A percentile compares a stretch with the other conserved stretches of the same genome.
Evolutionary conservation across 2,329 filamentous ascomycete species (phyloP).

Genomic region (Aspergillus latus): DNA sequence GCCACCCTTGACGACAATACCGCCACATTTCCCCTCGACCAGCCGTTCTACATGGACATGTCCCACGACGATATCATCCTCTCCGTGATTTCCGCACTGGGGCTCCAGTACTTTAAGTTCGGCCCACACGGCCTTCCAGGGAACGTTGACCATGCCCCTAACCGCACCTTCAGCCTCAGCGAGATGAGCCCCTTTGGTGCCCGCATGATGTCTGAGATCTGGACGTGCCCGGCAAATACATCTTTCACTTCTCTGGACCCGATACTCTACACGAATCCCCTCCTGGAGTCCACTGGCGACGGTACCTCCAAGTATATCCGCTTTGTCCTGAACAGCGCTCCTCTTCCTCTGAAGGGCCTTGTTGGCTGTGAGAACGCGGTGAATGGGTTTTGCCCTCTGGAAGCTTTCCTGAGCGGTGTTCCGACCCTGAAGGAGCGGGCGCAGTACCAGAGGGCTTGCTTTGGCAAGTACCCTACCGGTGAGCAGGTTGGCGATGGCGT

Average conservation of each 20-base stretch:
- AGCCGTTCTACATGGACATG: constrained; percentile 55
- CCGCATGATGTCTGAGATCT: constrained; percentile 56
- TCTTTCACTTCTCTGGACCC: constrained; percentile 39
- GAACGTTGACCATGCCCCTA: constrained; percentile 40
- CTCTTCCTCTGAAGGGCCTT: constrained; percentile 31
- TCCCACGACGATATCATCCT: constrained; percentile 56
- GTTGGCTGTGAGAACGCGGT: constrained; percentile 24
- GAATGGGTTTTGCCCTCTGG: constrained; percentile 33
- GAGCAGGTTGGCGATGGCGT: constrained; percentile 29
- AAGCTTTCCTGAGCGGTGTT: constrained; percentile 28
- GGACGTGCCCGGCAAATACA: constrained; percentile 46
- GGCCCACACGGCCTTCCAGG: constrained; percentile 28
- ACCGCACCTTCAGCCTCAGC: constrained; percentile 52
- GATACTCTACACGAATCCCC: constrained; percentile 35
- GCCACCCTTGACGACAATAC: constrained; percentile 49
- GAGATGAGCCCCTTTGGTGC: constrained; percentile 57
- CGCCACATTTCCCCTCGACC: constrained; percentile 48
- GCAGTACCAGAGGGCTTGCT: constrained; percentile 32
- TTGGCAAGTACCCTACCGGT: constrained; percentile 27
- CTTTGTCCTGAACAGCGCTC: constrained; percentile 33
- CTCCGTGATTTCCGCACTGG: constrained; percentile 52
- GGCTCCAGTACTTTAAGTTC: constrained; percentile 53
- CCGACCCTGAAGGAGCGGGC: constrained; percentile 27
- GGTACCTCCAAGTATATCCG: constrained; percentile 29
- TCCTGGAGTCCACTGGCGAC: constrained; percentile 9